A percentile compares a stretch with the other conserved stretches of the same genome.
These are phyloP conservation scores for Stereocaulon alpinum DNA, from an alignment of 495 filamentous ascomycete genomes.

Conservation along the genomic window DNA sequence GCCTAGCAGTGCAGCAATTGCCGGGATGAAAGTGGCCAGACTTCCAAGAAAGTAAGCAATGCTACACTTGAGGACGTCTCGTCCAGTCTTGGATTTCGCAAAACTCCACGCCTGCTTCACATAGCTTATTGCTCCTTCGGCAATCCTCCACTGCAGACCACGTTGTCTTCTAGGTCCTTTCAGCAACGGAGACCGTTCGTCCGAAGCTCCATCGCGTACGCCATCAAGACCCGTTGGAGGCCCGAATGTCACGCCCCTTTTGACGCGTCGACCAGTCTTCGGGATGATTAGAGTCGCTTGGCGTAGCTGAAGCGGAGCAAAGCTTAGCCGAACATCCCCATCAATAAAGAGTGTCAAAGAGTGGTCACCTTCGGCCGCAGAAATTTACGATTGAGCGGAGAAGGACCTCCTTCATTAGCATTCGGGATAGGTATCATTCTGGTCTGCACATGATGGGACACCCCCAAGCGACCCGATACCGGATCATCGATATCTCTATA, in stretches of 20 bases:
- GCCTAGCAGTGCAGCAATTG: conserved; percentile 63
- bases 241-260: conserved; percentile 38
- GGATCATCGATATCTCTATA: not conserved
- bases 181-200: conserved; percentile 36
- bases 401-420: not conserved
- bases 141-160: conserved; percentile 7
- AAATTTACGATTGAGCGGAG: conserved; percentile 23
- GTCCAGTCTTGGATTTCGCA: conserved; percentile 47
- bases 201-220: conserved; percentile 21
- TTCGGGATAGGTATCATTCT: conserved; percentile 8
- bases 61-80: conserved; percentile 82
- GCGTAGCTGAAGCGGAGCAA: conserved; percentile 31
- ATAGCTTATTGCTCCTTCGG: conserved; percentile 2
- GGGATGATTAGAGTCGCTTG: conserved; percentile 46
- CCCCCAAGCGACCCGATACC: not conserved
- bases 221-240: conserved; percentile 24
- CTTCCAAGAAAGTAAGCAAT: conserved; percentile 85
- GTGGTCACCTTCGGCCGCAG: conserved; percentile 31
- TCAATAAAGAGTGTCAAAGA: conserved; percentile 10
- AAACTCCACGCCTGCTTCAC: conserved; percentile 29
- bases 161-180: conserved; percentile 19
- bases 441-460: not conserved
- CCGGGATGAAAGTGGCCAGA: conserved; percentile 72
- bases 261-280: conserved; percentile 43
- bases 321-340: too few relatives aligned